Evolutionary conservation across 176 grass and related monocot genomes (phyloP).

Genomic region (Rhynchospora tenuis): DNA sequence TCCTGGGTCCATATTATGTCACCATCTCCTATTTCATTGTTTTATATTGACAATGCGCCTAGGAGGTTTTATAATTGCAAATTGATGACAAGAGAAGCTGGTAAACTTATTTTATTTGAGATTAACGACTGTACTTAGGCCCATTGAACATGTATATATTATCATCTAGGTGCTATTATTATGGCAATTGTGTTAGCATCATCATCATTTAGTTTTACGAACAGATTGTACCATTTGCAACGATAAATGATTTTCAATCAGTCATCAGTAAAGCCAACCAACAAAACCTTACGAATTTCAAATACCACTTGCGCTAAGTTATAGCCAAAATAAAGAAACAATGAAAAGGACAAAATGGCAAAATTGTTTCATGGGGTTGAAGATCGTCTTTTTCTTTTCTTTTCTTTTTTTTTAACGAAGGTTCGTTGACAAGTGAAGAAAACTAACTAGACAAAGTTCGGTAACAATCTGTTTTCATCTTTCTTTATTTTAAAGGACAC

Average conservation of each 20-base stretch:
- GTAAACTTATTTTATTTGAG: slow-evolving; percentile 3
- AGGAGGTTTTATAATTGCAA: background rate
- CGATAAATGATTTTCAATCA: background rate
- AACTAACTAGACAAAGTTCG: too few species aligned
- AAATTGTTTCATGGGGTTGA: too few species aligned
- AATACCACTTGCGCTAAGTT: background rate
- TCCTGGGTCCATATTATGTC: background rate
- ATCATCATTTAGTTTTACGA: background rate
- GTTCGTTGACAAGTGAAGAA: too few species aligned
- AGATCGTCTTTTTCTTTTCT: too few species aligned
- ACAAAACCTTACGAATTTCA: background rate
- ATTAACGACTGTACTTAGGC: background rate
- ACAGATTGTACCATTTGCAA: background rate
- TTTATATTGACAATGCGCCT: background rate
- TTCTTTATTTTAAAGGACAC: too few species aligned
- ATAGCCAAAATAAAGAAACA: background rate
- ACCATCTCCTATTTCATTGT: background rate
- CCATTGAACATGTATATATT: background rate
- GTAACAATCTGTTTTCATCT: too few species aligned
- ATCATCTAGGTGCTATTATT: background rate
- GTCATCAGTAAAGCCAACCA: background rate
- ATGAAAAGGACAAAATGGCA: background rate
- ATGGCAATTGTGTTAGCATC: background rate
- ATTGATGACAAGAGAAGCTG: background rate
- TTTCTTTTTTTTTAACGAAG: too few species aligned